These are phyloP conservation scores for Colletotrichum cordylinicola DNA, from an alignment of 2,329 filamentous ascomycete genomes.

Conservation along the genomic window DNA sequence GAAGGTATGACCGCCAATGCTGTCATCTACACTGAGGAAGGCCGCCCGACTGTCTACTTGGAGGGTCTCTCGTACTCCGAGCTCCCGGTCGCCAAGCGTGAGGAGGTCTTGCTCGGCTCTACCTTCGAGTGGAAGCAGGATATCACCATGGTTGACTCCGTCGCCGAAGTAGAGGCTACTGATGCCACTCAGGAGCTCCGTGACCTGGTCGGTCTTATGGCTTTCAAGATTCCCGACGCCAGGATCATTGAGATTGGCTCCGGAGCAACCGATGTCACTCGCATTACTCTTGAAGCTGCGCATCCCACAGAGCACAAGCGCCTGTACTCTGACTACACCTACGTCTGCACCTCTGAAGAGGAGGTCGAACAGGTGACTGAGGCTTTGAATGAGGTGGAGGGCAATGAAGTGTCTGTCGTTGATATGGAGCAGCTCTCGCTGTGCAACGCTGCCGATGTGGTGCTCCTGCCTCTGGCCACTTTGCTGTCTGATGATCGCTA, in stretches of 20 bases:
- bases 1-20: not conserved
- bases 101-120: not conserved
- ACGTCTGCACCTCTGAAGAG: not conserved
- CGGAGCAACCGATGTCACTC: not conserved
- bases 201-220: not conserved
- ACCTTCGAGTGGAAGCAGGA: conserved; percentile 7
- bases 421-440: conserved; percentile 4
- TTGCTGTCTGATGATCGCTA: not conserved
- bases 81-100: not conserved
- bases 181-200: not conserved
- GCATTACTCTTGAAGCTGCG: not conserved
- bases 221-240: conserved; percentile 3
- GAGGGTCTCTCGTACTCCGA: conserved; percentile 7
- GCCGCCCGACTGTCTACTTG: not conserved
- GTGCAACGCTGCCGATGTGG: not conserved
- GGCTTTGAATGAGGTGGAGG: not conserved
- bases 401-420: not conserved
- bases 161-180: not conserved
- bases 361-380: not conserved
- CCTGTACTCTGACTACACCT: conserved; percentile 3
- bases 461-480: not conserved
- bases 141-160: not conserved
- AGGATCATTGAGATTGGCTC: not conserved
- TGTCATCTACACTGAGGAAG: conserved; percentile 5
- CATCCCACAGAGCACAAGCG: not conserved